These are phyloP conservation scores for Mitragyna speciosa DNA, from an alignment of 257 asterid species.

Conservation along the genomic window DNA sequence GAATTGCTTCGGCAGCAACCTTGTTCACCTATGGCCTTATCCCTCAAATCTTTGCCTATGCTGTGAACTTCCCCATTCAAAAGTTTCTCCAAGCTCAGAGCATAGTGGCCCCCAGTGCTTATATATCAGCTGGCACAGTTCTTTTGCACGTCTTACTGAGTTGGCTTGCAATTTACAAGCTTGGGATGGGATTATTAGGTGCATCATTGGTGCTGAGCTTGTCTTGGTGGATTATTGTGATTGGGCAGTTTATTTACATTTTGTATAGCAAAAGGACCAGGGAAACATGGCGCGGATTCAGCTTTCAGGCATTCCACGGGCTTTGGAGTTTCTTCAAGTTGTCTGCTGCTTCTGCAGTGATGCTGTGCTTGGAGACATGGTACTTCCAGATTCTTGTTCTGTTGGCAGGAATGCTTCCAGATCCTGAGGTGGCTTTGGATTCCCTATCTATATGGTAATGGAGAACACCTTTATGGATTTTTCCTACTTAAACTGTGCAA, in stretches of 20 bases:
- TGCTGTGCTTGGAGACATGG: slow-evolving; percentile 68
- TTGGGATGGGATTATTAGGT: slow-evolving; percentile 56
- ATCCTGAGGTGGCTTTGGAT: slow-evolving; percentile 59
- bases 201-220: slow-evolving; percentile 51
- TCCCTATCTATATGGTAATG: slow-evolving; percentile 56
- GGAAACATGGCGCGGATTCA: slow-evolving; percentile 60
- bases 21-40: slow-evolving; percentile 33
- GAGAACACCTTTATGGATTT: not conserved
- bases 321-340: slow-evolving; percentile 53
- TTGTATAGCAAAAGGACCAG: slow-evolving; percentile 35
- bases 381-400: slow-evolving; percentile 51
- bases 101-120: slow-evolving; percentile 39
- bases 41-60: slow-evolving; percentile 40
- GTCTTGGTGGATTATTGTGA: slow-evolving; percentile 65
- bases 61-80: slow-evolving; percentile 39
- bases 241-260: slow-evolving; percentile 54
- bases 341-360: slow-evolving; percentile 60
- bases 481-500: not conserved
- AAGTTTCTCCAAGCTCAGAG: slow-evolving; percentile 44
- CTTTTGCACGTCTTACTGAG: slow-evolving; percentile 27
- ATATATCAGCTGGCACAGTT: slow-evolving; percentile 30
- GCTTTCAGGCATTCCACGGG: slow-evolving; percentile 47
- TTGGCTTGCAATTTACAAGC: slow-evolving; percentile 46
- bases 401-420: slow-evolving; percentile 51
- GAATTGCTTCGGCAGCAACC: slow-evolving; percentile 32